Conservation (phyloP, 2,329 filamentous ascomycete species). For the Decorospora gaudefroyi region DNA sequence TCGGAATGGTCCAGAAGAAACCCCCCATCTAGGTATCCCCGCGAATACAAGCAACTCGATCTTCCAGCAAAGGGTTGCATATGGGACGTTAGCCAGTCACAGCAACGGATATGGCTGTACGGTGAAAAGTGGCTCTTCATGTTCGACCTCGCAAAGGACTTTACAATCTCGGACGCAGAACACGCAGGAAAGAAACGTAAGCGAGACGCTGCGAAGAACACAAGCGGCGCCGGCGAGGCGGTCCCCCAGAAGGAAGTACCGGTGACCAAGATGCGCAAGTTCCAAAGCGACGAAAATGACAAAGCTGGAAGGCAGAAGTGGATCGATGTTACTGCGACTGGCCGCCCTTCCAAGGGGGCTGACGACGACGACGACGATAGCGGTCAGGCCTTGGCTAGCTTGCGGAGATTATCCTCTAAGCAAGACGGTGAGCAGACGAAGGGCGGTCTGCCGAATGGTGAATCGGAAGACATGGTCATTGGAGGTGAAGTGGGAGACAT, state of each 20-base stretch:
- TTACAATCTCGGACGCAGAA: constrained; percentile 47
- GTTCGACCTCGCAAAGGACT: constrained; percentile 79
- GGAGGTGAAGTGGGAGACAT: constrained; percentile 24
- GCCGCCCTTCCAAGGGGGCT: constrained; percentile 39
- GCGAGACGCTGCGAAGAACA: constrained; percentile 40
- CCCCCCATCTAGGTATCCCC: constrained; percentile 72
- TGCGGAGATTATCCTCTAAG: constrained; percentile 34
- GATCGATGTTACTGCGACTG: constrained; percentile 34
- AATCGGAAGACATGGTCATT: constrained; percentile 14
- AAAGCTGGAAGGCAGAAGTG: constrained; percentile 31
- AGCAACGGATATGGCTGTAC: constrained; percentile 77
- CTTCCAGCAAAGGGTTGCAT: constrained; percentile 82
- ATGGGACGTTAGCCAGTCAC: constrained; percentile 70
- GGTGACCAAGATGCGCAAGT: constrained; percentile 56
- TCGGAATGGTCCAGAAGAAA: constrained; percentile 88
- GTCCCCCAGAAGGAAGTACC: constrained; percentile 55
- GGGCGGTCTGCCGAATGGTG: constrained; percentile 20
- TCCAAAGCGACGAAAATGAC: constrained; percentile 48
- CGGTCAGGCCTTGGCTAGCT: constrained; percentile 27
- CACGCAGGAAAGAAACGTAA: constrained; percentile 38
- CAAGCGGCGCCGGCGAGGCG: constrained; percentile 60
- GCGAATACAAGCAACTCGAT: constrained; percentile 71
- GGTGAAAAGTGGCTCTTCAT: constrained; percentile 87
- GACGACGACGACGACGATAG: constrained; percentile 28
- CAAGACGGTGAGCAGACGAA: constrained; percentile 27